Conservation (phyloP, 495 filamentous ascomycete species). For the Aspergillus sparsus region DNA sequence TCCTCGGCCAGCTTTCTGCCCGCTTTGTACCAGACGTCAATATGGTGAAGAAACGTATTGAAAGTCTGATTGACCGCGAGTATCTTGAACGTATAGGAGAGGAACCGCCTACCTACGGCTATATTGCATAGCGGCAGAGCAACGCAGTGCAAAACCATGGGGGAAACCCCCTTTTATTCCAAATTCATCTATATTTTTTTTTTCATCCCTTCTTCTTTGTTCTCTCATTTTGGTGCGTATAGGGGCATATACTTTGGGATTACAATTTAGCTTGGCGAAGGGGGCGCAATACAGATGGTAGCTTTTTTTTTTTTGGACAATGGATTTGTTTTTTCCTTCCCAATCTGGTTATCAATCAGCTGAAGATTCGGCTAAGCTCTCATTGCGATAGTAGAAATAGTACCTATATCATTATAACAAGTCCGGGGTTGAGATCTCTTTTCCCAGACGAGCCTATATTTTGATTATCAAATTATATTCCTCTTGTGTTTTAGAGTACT, state of each 20-base stretch:
- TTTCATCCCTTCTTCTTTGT: background rate
- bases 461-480: too few relatives aligned
- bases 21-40: conserved; percentile 88
- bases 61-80: conserved; percentile 87
- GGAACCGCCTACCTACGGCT: conserved; percentile 70
- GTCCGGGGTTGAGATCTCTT: too few relatives aligned
- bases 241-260: background rate
- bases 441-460: too few relatives aligned
- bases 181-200: conserved; percentile 6
- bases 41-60: conserved; percentile 93
- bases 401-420: too few relatives aligned
- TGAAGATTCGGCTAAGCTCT: too few relatives aligned
- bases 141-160: too few relatives aligned
- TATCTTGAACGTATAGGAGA: conserved; percentile 88
- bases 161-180: background rate
- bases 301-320: background rate
- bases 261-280: conserved; percentile 3
- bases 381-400: too few relatives aligned
- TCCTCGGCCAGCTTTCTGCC: conserved; percentile 71
- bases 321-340: background rate
- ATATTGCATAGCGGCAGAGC: conserved; percentile 66
- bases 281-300: background rate
- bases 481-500: too few relatives aligned
- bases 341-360: too few relatives aligned
- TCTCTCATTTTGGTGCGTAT: background rate